Evolutionary conservation across 306 rosid species (phyloP).

Genomic region (Dalbergia oliveri): DNA sequence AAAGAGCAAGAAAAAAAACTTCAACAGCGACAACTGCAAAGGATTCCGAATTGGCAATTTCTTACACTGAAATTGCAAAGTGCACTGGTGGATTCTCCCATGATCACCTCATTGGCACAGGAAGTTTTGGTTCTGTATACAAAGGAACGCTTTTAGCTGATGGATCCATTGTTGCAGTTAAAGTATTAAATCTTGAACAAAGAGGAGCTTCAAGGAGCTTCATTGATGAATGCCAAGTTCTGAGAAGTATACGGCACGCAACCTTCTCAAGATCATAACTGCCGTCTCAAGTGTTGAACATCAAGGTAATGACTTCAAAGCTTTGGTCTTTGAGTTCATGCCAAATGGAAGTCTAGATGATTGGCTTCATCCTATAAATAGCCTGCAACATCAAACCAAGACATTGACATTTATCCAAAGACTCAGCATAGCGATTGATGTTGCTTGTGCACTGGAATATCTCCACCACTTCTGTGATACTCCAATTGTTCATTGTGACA

Average conservation of each 20-base stretch:
- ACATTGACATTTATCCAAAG: slow-evolving; percentile 9
- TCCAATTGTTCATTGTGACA: slow-evolving; percentile 29
- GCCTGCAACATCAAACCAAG: neutral
- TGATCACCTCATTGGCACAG: slow-evolving; percentile 51
- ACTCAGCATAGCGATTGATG: slow-evolving; percentile 27
- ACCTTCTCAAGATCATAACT: slow-evolving; percentile 59
- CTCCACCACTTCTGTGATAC: slow-evolving; percentile 24
- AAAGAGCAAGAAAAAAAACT: slow-evolving; percentile 29
- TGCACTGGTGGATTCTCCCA: slow-evolving; percentile 44
- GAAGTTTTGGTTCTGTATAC: slow-evolving; percentile 56
- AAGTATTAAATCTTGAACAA: slow-evolving; percentile 56
- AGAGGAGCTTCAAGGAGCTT: slow-evolving; percentile 62
- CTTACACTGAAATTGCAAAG: slow-evolving; percentile 39
- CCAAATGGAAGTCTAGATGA: slow-evolving; percentile 48
- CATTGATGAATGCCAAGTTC: slow-evolving; percentile 51
- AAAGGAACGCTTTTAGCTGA: slow-evolving; percentile 42
- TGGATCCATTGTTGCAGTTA: slow-evolving; percentile 43
- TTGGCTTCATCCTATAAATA: slow-evolving; percentile 48
- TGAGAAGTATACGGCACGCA: slow-evolving; percentile 49
- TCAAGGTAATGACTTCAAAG: slow-evolving; percentile 54
- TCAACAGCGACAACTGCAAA: neutral
- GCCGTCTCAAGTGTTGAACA: slow-evolving; percentile 46
- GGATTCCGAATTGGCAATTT: slow-evolving; percentile 1
- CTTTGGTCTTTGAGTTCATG: slow-evolving; percentile 54
- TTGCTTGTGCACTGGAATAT: slow-evolving; percentile 36